Base-by-base conservation (phyloP, 2,329 filamentous ascomycete species). In the Trichoderma sp. region DNA sequence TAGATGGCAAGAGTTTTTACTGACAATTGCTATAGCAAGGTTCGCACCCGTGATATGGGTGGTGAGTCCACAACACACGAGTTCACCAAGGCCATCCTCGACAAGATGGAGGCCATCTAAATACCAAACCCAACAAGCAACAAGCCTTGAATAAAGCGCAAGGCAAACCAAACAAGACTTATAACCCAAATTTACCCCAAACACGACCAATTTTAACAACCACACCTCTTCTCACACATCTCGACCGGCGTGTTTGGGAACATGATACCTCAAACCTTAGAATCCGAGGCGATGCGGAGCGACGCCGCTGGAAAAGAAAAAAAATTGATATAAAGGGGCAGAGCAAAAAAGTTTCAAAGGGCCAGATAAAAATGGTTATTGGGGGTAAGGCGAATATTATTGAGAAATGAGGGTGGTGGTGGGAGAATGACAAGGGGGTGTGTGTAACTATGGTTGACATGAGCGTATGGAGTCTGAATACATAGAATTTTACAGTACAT, bases 41-140 rank as follows among this genome's bases (percentile, higher is more conserved):
- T 90, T 80, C 92, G 95, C 82, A 99, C 96, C 75, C 92, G 92
- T 79, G 96, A 99, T 81, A 98, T 99, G 96, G 95, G 95, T 81
- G 96, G 96, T 82, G 86, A 91, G 76, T 90, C 90, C 80, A 94
- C 92, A 78, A 99, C 95, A 75, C 91, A 98, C 84, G 91, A 98
- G 83, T 99, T 98, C 87, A 98, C 96, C 79, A 88, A 92, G 79
- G 95, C 96, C 78, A 93, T 99, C 80, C 88, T 99, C 80, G 90
- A 95, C 86, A 93, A 96, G 88, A 97, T 99, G 94, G 95, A 98
- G 87, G 85, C 86, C 77, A 79, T 91, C 81, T 92, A 88, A 88
- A 50, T 36, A 57, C 17, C 30, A 26, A 30, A 57, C 3, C 39
- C 15, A n/a, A n/a, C 1, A 0, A 26, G 26, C 7, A n/a, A 43